Percentiles rank a stretch among this genome's conserved stretches.
Conservation (phyloP, 2,329 filamentous ascomycete genomes). For the Fusarium begoniae region DNA sequence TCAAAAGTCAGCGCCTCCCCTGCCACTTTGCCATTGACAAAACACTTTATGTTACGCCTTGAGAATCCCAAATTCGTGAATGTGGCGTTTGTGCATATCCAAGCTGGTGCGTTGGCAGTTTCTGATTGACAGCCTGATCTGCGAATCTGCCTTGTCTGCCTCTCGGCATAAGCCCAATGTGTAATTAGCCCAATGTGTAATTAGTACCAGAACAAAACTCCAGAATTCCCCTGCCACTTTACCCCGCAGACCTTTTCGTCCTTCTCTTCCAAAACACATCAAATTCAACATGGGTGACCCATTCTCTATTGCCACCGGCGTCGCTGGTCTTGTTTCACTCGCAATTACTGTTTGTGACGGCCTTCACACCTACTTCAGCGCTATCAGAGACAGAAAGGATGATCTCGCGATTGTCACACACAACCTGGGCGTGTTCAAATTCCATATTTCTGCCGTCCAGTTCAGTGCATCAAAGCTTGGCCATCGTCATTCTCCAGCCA, state of each 20-base stretch:
- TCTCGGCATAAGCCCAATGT: background rate
- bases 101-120: too few relatives aligned
- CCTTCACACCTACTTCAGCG: background rate
- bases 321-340: conserved; percentile 9
- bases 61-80: too few relatives aligned
- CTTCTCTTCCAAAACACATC: accelerated
- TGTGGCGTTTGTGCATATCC: too few relatives aligned
- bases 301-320: background rate
- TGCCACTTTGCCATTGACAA: accelerated
- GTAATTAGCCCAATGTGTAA: background rate
- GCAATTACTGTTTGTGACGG: background rate
- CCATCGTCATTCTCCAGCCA: background rate
- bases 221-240: accelerated
- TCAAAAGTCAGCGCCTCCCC: background rate
- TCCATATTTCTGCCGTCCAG: accelerated
- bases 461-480: background rate
- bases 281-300: background rate
- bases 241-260: accelerated
- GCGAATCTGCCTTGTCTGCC: background rate
- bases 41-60: too few relatives aligned
- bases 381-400: accelerated
- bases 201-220: background rate
- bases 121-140: too few relatives aligned
- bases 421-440: accelerated
- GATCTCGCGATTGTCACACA: background rate